Evolutionary conservation across 2,329 filamentous ascomycete species (phyloP).

Genomic region (Colletotrichum liaoningense): DNA sequence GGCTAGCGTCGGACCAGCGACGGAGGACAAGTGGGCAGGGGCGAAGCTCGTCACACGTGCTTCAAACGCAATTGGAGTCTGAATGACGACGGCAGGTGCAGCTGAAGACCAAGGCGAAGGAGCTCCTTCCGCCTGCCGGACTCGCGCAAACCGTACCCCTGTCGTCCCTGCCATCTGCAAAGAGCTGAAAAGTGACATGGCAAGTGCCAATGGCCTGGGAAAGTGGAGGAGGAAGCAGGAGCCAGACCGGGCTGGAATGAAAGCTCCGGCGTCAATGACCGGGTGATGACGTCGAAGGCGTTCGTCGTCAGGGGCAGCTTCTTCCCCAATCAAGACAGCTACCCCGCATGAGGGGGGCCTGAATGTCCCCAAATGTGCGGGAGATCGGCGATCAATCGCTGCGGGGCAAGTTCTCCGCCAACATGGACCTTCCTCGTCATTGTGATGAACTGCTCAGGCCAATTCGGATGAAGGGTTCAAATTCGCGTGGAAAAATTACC

Average conservation of each 20-base stretch:
- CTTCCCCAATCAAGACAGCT: not conserved
- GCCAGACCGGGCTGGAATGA: slow-evolving; percentile 8
- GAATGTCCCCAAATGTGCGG: slow-evolving; percentile 1
- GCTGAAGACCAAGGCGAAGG: slow-evolving; percentile 14
- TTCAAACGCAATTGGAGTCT: slow-evolving; percentile 9
- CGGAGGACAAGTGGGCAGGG: slow-evolving; percentile 3
- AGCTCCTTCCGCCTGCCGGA: not conserved
- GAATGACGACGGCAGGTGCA: slow-evolving; percentile 21
- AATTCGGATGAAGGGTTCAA: not conserved
- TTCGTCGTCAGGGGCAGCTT: not conserved
- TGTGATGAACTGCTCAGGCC: not conserved
- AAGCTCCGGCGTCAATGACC: slow-evolving; percentile 31
- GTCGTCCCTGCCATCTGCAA: not conserved
- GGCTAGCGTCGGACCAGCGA: not conserved
- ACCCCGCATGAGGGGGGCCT: not conserved
- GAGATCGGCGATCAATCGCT: slow-evolving; percentile 26
- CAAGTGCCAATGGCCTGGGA: not conserved
- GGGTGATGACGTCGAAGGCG: slow-evolving; percentile 28
- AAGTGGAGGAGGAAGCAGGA: not conserved
- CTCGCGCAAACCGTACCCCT: not conserved
- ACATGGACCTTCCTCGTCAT: slow-evolving; percentile 17
- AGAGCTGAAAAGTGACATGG: not conserved
- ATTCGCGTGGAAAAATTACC: not conserved
- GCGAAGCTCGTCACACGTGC: slow-evolving; percentile 12
- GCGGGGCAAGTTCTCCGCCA: slow-evolving; percentile 4